Evolutionary conservation across 495 filamentous ascomycete genomes (phyloP).

Genomic region (Penicillium cosmopolitanum): DNA sequence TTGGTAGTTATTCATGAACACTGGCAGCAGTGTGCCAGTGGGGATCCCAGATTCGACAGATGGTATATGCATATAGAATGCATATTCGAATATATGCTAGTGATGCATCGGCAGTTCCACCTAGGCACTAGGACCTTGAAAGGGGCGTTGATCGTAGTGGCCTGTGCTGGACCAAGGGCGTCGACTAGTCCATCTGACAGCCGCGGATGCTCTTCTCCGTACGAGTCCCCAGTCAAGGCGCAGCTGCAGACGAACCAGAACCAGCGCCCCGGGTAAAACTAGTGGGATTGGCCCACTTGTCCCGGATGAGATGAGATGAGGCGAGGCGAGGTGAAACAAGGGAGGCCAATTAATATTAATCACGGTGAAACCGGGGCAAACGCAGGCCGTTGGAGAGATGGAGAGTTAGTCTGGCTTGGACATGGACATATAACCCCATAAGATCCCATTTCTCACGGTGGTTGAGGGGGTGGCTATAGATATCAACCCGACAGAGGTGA

Average conservation of each 20-base stretch:
- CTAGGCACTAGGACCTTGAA: not conserved
- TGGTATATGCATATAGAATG: not conserved
- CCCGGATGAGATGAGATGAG: not conserved
- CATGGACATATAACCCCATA: too few species aligned
- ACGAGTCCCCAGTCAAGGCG: not conserved
- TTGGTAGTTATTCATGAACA: not conserved
- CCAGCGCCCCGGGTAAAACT: not conserved
- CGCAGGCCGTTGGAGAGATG: not conserved
- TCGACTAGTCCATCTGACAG: conserved; percentile 1
- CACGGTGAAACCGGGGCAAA: conserved; percentile 25
- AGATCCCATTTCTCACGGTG: too few species aligned
- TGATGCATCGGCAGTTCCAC: too few species aligned
- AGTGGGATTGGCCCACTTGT: conserved; percentile 6
- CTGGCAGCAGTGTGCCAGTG: too few species aligned
- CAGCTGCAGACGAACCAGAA: not conserved
- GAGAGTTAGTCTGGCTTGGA: too few species aligned
- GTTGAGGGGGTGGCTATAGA: too few species aligned
- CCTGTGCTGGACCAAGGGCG: conserved; percentile 1
- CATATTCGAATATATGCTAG: not conserved
- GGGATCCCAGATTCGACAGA: too few species aligned
- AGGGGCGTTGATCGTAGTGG: not conserved
- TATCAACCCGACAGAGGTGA: too few species aligned
- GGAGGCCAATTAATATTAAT: conserved; percentile 23
- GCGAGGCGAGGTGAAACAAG: conserved; percentile 26
- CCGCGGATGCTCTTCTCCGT: not conserved